phyloP scores from a whole-genome alignment of 208 protist species.

The Trypanosoma grayi region DNA sequence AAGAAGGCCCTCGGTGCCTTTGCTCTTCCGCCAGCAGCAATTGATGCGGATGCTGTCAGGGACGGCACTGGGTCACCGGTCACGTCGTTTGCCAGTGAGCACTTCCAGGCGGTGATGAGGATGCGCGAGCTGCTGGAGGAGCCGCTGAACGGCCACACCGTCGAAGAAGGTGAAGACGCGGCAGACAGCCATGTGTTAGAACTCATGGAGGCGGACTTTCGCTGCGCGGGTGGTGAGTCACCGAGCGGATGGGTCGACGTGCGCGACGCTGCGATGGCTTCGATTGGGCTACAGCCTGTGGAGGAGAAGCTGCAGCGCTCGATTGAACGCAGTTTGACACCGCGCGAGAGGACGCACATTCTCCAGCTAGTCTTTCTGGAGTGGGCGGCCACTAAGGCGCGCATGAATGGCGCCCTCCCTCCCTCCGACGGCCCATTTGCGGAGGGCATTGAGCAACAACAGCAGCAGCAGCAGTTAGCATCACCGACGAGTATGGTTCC shows the following conservation, averaged over 20 bases:
- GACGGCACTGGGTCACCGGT: background rate
- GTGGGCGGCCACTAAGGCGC: conserved; percentile 18
- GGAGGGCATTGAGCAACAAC: background rate
- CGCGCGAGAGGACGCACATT: conserved; percentile 45
- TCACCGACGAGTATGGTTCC: too few relatives aligned
- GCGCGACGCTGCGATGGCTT: background rate
- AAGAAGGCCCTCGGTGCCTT: conserved; percentile 33
- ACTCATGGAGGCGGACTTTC: conserved; percentile 16
- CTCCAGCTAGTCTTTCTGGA: conserved; percentile 46
- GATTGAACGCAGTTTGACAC: conserved; percentile 47
- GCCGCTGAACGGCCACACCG: conserved; percentile 16
- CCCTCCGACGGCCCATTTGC: background rate
- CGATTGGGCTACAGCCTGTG: background rate
- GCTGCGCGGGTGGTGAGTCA: background rate
- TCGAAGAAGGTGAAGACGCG: conserved; percentile 15
- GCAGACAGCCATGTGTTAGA: conserved; percentile 13
- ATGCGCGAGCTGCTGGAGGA: conserved; percentile 33
- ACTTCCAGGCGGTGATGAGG: conserved; percentile 20
- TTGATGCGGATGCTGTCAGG: background rate
- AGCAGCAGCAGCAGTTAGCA: background rate
- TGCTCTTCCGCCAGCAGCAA: background rate
- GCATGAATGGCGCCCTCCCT: conserved; percentile 20
- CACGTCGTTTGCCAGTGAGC: background rate
- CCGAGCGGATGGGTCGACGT: background rate
- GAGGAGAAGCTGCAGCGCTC: conserved; percentile 35